These are phyloP conservation scores for Pythium insidiosum DNA, from an alignment of 352 stramenopile genomes.

Conservation along the genomic window DNA sequence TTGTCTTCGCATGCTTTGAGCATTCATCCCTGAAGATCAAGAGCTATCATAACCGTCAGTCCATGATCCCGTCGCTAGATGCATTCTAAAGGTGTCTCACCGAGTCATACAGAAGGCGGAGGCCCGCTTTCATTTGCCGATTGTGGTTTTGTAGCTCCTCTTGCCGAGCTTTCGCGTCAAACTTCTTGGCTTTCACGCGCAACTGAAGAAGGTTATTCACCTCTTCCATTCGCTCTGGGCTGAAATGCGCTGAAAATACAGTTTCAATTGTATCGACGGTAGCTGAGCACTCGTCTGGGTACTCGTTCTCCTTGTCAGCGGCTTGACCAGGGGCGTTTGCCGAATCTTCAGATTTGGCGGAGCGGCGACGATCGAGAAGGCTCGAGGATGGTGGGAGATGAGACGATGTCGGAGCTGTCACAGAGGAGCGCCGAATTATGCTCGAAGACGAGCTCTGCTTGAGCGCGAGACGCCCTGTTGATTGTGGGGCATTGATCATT, in stretches of 20 bases:
- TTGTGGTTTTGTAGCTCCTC: conserved; percentile 53
- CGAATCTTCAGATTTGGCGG: too few relatives aligned
- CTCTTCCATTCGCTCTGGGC: conserved; percentile 21
- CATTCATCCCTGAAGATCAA: too few relatives aligned
- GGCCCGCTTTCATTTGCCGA: conserved; percentile 36
- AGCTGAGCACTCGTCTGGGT: too few relatives aligned
- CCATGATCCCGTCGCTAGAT: not conserved
- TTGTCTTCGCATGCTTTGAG: too few relatives aligned
- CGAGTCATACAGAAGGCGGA: conserved; percentile 30
- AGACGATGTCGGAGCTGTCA: too few relatives aligned
- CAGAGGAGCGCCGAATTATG: conserved; percentile 7
- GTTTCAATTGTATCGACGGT: not conserved
- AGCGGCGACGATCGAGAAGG: too few relatives aligned
- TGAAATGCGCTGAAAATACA: conserved; percentile 11
- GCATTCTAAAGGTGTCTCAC: conserved; percentile 10
- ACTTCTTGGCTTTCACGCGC: conserved; percentile 59
- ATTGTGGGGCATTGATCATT: conserved; percentile 9
- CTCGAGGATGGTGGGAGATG: not conserved
- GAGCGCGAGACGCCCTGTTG: conserved; percentile 6
- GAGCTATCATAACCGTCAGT: too few relatives aligned
- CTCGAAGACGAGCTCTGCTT: conserved; percentile 8
- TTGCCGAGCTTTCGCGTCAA: conserved; percentile 40
- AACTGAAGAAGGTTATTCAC: conserved; percentile 50
- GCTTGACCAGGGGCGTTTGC: too few relatives aligned
- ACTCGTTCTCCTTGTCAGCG: too few relatives aligned